Evolutionary conservation across 2,329 filamentous ascomycete genomes (phyloP), one percentile per base, ranked within the genome.

Genomic region (Fusarium sororula): DNA sequence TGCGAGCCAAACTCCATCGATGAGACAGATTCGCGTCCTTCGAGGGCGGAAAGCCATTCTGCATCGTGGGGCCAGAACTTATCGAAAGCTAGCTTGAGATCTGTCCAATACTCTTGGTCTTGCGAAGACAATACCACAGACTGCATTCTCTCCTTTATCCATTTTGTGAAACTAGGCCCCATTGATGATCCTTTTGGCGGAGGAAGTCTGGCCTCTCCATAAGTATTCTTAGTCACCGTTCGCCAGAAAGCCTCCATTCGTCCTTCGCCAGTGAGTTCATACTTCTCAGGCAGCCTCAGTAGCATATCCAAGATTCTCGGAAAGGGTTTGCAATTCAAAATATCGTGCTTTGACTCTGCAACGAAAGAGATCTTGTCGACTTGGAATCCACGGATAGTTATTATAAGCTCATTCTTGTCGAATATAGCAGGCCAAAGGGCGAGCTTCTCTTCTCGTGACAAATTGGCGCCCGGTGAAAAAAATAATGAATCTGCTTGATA

Each of bases 381-480:
- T 26, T 35, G 28, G 0, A 35, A 7, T 20, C 54, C 39, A 3
- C 8, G 28, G 7, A 57, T 35, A 24, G 39, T 35, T 1, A 57
- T 3, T 1, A 22, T 26, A 20, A 44, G 54, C 12, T 47, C 22
- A 28, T 6, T 15, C 7, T 57, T 14, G 13, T 57, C n/a, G 17
- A 57, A 30, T 15, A 7, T 7, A 22, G 54, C 39, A 26, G 54
- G 54, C 54, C 54, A 57, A 26, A 32, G n/a, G 14, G 3, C 2
- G 3, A 47, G 10, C 30, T 35, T 57, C 54, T 57, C 17, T 17
- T 26, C 39, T 3, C 22, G 5, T 17, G n/a, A 26, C 0, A 47
- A 1, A 12, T 9, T 26, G 4, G 1, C 26, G 7, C 4, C 9
- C 2, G 54, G 10, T 3, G n/a, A 5, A 4, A 57, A 47, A 13